A percentile compares a stretch with the other conserved stretches of the same genome.
Evolutionary conservation across 2,329 filamentous ascomycete genomes (phyloP).

Genomic region (Aureobasidium sp.): DNA sequence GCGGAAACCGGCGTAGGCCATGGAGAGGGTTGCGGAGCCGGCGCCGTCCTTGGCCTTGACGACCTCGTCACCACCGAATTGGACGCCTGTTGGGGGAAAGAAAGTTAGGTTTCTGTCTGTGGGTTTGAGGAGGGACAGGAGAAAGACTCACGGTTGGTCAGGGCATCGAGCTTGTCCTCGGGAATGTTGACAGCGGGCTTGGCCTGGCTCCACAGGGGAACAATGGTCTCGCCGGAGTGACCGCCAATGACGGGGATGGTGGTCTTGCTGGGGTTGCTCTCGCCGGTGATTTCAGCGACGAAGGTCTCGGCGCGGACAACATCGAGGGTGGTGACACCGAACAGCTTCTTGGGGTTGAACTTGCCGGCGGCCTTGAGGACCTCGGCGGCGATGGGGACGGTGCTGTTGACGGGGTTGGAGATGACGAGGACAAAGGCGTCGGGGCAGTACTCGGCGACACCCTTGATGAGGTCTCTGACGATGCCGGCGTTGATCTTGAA

Average conservation of each 20-base stretch:
- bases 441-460: conserved; percentile 76
- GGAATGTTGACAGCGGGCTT: conserved; percentile 73
- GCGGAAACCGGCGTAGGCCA: conserved; percentile 92
- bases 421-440: conserved; percentile 96
- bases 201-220: conserved; percentile 91
- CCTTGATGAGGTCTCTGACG: conserved; percentile 86
- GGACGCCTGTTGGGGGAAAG: conserved; percentile 49
- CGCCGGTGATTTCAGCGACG: conserved; percentile 74
- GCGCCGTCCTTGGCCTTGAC: conserved; percentile 90
- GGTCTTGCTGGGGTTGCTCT: conserved; percentile 72
- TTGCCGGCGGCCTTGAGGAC: conserved; percentile 88
- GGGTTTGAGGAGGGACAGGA: too few relatives aligned
- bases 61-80: conserved; percentile 96
- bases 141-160: conserved; percentile 64
- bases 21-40: conserved; percentile 84
- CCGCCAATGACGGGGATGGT: conserved; percentile 90
- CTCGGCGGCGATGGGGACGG: conserved; percentile 94
- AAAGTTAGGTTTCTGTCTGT: too few relatives aligned
- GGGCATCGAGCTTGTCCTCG: conserved; percentile 77
- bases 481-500: conserved; percentile 99
- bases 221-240: conserved; percentile 96
- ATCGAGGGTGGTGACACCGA: conserved; percentile 97
- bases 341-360: conserved; percentile 92
- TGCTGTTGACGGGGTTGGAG: conserved; percentile 99
- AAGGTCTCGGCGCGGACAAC: conserved; percentile 98